Percentiles rank a stretch among this genome's conserved stretches.
Conservation (phyloP, 495 filamentous ascomycete species). For the Penicillium bovifimosum region DNA sequence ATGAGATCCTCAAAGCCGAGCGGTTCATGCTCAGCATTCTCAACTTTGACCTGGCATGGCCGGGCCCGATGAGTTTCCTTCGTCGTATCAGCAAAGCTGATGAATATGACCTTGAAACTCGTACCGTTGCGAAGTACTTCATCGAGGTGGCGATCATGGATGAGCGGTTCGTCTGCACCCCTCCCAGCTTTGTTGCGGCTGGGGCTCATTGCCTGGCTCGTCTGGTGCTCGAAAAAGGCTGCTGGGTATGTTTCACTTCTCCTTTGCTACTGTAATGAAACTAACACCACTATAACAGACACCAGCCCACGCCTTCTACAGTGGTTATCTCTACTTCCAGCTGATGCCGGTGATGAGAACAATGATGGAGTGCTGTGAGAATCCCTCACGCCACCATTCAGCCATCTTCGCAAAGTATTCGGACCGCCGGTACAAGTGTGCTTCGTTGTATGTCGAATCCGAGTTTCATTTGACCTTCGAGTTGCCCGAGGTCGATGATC, state of each 20-base stretch:
- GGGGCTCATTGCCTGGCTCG: conserved; percentile 93
- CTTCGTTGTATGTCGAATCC: conserved; percentile 69
- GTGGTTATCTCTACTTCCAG: conserved; percentile 83
- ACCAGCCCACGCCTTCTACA: conserved; percentile 79
- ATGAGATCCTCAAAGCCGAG: conserved; percentile 96
- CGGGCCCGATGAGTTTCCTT: conserved; percentile 97
- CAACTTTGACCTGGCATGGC: conserved; percentile 91
- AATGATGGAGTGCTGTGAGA: conserved; percentile 82
- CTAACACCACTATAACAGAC: conserved; percentile 50
- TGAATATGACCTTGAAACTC: conserved; percentile 92
- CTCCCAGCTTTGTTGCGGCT: conserved; percentile 84
- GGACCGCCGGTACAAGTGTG: conserved; percentile 74
- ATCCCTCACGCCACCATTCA: conserved; percentile 70
- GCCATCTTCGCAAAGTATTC: conserved; percentile 91
- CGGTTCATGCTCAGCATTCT: conserved; percentile 97
- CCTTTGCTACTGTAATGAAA: conserved; percentile 1
- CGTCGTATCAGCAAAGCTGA: conserved; percentile 96
- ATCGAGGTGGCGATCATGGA: conserved; percentile 96
- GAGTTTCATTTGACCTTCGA: conserved; percentile 59
- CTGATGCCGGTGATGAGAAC: conserved; percentile 67
- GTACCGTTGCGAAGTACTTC: conserved; percentile 97
- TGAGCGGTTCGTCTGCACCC: conserved; percentile 88
- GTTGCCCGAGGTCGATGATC: conserved; percentile 24
- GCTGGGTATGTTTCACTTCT: conserved; percentile 65
- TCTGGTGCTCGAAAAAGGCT: conserved; percentile 79